Evolutionary conservation across 139 green algal species (phyloP), one percentile per base, ranked within the genome.

Genomic region (Chlorella sp.): DNA sequence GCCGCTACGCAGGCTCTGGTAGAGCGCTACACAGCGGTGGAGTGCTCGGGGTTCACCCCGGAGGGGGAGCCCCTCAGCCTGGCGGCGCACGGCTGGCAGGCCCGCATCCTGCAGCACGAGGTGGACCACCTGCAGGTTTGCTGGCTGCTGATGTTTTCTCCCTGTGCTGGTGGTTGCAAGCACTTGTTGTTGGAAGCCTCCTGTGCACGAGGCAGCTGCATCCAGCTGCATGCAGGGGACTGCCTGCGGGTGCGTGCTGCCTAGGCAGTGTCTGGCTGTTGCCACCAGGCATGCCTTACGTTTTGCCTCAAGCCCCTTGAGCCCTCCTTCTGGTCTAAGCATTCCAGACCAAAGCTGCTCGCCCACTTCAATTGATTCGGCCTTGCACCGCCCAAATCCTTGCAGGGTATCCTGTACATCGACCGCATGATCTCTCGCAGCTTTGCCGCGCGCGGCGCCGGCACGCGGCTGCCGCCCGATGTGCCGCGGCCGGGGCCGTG

Each of bases 41-140:
- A 83, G 34, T 75, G 83, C 32, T 36, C 71, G 32, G 83, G 69
- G 20, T 23, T 87, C 21, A 87, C 83, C 2, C 74, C 68, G 4
- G 76, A 84, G 28, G 83, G 83, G 1, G 26, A 34, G 18, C 83
- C 74, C 7, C 32, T 87, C 16, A 47, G 38, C 32, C 56, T 87
- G 15, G 18, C 56, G 32, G 83, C 83, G 51, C 60, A 64, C 67
- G 83, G 83, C 74, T 87, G 83, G 83, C 64, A 87, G 74, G 83
- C 83, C 16, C 83, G 83, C 83, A 87, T 87, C 74, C 74, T 87
- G 74, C 83, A 87, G 64, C 83, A 87, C 36, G 83, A 87, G 74
- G 41, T 47, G 11, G 83, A 87, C 38, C 83, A 87, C 65, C 65
- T 84, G 34, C 26, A 63, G 12, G 71, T 51, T 51, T 51, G 6